Evolutionary conservation across 169 alveolate genomes (phyloP).

Genomic region (Theileria sp.): DNA sequence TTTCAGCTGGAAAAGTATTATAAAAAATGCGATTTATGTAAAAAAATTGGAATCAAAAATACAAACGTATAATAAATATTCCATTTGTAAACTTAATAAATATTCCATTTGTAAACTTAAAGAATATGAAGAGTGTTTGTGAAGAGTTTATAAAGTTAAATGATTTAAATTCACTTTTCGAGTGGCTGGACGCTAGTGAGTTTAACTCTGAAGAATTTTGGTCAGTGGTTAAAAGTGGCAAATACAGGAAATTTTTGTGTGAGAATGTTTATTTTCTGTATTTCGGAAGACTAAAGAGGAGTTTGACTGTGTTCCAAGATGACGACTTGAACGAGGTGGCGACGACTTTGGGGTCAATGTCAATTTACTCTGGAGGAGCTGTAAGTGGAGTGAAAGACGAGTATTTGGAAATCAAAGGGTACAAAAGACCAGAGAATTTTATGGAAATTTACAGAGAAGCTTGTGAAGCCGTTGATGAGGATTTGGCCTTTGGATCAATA

Average conservation of each 20-base stretch:
- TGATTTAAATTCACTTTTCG: slow-evolving; percentile 14
- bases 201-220: slow-evolving; percentile 7
- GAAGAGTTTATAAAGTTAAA: not conserved
- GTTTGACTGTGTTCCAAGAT: slow-evolving; percentile 19
- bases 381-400: not conserved
- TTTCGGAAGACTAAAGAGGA: slow-evolving; percentile 22
- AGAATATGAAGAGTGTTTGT: not conserved
- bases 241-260: slow-evolving; percentile 21
- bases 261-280: slow-evolving; percentile 38
- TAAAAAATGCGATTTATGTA: slow-evolving; percentile 28
- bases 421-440: slow-evolving; percentile 12
- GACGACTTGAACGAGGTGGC: slow-evolving; percentile 39
- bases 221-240: not conserved
- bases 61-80: not conserved
- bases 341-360: slow-evolving; percentile 36
- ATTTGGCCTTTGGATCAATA: slow-evolving; percentile 33
- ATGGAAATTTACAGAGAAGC: slow-evolving; percentile 21
- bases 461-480: slow-evolving; percentile 35
- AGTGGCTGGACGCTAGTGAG: slow-evolving; percentile 40
- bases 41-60: slow-evolving; percentile 6
- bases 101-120: too few relatives aligned
- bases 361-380: slow-evolving; percentile 4
- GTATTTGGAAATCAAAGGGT: not conserved
- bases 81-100: too few relatives aligned
- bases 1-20: slow-evolving; percentile 15